Conservation (phyloP, 768 basidiomycete species). For the Punctularia strigosozonata region DNA sequence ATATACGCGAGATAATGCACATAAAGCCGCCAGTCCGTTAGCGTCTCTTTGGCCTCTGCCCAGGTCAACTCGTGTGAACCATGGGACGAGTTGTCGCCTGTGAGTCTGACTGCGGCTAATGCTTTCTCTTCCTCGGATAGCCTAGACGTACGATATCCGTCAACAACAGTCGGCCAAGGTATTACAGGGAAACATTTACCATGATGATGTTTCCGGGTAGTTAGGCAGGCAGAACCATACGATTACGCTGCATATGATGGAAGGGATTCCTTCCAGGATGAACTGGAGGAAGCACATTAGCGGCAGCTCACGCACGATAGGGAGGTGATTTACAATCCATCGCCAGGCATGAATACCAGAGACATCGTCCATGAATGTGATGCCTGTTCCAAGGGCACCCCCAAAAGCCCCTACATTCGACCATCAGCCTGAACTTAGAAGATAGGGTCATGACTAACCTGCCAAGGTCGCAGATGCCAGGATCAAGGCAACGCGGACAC, state of each 20-base stretch:
- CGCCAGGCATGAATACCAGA: conserved; percentile 16
- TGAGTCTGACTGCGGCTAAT: conserved; percentile 24
- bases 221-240: conserved; percentile 29
- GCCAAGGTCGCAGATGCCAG: conserved; percentile 19
- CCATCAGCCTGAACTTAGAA: conserved; percentile 11
- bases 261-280: conserved; percentile 36
- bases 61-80: conserved; percentile 24
- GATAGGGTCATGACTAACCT: conserved; percentile 13
- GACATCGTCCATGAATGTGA: conserved; percentile 18
- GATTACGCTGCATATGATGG: conserved; percentile 23
- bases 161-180: too few relatives aligned
- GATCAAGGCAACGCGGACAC: conserved; percentile 18
- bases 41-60: conserved; percentile 23
- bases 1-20: conserved; percentile 30
- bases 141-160: too few relatives aligned
- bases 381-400: conserved; percentile 20
- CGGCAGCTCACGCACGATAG: too few relatives aligned
- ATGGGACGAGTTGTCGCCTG: conserved; percentile 25
- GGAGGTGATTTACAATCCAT: too few relatives aligned
- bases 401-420: conserved; percentile 20
- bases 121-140: conserved; percentile 30
- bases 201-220: conserved; percentile 42
- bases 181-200: too few relatives aligned
- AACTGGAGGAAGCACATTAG: too few relatives aligned
- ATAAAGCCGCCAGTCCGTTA: conserved; percentile 25